Evolutionary conservation across 768 basidiomycete species (phyloP), one percentile per base, ranked within the genome.

Genomic region (Hydnomerulius pinastri): DNA sequence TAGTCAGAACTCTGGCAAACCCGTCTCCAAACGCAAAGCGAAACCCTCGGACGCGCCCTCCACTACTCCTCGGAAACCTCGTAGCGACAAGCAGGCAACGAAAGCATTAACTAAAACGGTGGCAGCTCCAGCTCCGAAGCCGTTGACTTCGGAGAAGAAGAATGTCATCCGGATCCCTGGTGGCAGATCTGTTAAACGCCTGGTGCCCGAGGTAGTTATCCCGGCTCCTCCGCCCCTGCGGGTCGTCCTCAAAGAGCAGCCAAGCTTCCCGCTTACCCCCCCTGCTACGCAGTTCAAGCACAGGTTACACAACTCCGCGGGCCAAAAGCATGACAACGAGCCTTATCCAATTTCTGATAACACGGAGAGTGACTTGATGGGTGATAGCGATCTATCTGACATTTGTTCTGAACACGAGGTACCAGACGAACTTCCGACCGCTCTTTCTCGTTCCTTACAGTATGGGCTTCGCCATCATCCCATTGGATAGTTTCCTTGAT

Each of bases 41-140:
- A 69, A 59, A 53, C 20, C 60, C 58, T 67, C 61, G 55, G 58
- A 57, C 18, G 60, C 45, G n/a, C 8, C 54, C 1, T 33, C 47
- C 10, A 57, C 52, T 44, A 38, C 46, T 59, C 63, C 66, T 68
- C 66, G 68, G 65, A 69, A 66, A 57, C 54, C 66, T 56, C 68
- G 66, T 48, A 54, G 55, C 33, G 43, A 46, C 35, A 56, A 54
- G 41, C 60, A 55, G 38, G 33, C 49, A 12, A 21, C 40, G 29
- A 56, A 32, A 35, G 53, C 53, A 52, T 54, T 60, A 48, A 61
- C 46, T 23, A 60, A 61, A 49, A 42, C 49, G 3, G n/a, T 27
- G 17, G 18, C 43, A 13, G 43, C 51, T 33, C 39, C 63, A 38
- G 27, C 51, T 58, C 60, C 58, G 51, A 62, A 58, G 17, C 43